Evolutionary conservation across 192 early-diverging fungal genomes (phyloP), one percentile per base, ranked within the genome.

Genomic region (Dissophora globulifera): DNA sequence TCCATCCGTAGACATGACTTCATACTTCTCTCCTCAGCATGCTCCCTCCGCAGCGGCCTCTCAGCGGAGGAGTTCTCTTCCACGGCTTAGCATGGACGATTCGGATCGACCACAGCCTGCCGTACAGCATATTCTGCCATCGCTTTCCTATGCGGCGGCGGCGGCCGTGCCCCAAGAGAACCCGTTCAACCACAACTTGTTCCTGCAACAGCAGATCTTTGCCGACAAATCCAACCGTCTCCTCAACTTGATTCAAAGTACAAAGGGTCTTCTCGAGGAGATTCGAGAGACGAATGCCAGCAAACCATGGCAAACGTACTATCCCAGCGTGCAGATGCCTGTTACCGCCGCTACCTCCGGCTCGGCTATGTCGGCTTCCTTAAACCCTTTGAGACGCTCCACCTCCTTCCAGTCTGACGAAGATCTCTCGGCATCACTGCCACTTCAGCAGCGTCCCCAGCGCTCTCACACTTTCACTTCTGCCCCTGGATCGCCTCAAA

Each of bases 221-320:
- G 87, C 88, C 3, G 88, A 93, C 61, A 92, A 89, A 64, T 89
- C 91, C 65, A 86, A 83, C 26, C 80, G 85, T 29, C 82, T 97
- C 45, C 87, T 91, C 45, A 82, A 75, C 22, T 81, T 92, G 69
- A 88, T 97, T 51, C 55, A 72, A 22, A 81, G 78, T 68, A 90
- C 93, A 27, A 85, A 83, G 61, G 35, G 78, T 20, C 58, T 95
- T 27, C 84, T 95, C 50, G 79, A 84, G 4, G 91, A 93, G 52
- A 83, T 96, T 26, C 81, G 82, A 40, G 86, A 92, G 55, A 86
- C 84, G 63, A 93, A 90, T 59, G 84, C 87, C 31, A 70, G 64
- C 23, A 66, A 83, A 51, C 84, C 84, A 33, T 90, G 85, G 79
- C 85, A 83, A 13, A 86, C 90, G 17, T 86, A 88, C 64, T 92